Base-by-base conservation (phyloP, 2,329 filamentous ascomycete species). In the Ophiocordyceps camponoti-leonardi region DNA sequence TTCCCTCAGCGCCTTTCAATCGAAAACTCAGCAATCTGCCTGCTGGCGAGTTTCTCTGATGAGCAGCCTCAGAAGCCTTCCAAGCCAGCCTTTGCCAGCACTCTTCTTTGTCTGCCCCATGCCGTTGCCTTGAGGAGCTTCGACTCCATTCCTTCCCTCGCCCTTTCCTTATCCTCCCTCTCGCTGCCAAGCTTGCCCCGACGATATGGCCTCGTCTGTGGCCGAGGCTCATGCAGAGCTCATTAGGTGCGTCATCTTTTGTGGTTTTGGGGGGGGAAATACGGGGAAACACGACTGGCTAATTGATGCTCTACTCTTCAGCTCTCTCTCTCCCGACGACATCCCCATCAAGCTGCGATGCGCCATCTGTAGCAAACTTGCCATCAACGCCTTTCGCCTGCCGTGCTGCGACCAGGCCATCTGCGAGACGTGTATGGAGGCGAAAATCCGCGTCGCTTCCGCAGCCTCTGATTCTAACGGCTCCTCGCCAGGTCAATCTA, bases 311-410 rank as follows among this genome's bases (percentile, higher is more conserved):
- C 33, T 37, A 8, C 23, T 14, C 45, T 46, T 18, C 58, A 93
- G 86, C 61, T 81, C 83, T 44, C 72, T 94, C 49, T 69, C 77
- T 19, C 77, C 83, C 52, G 85, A 90, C 55, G 86, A 92, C 50
- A 87, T 95, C 47, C 92, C 92, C n/a, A 86, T 88, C 57, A 95
- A 94, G 71, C 75, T 98, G 51, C 83, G 88, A 64, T 98, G 92
- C 69, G 86, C 86, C 45, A 85, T 86, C 54, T 98, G 92, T 66
- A 92, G 83, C 67, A 87, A 85, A 62, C 72, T 96, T 48, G 88
- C 87, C 28, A 70, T 94, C 51, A 93, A 95, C 60, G 86, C 90
- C 10, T 94, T 86, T 61, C 84, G 88, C 51, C 71, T 95, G 26
- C 86, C 88, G 1, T 98, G 92, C 65, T 98, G 92, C 63, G 92